A percentile compares a stretch with the other conserved stretches of the same genome.
Evolutionary conservation across 257 asterid species (phyloP).

Genomic region (Penstemon newberryi): DNA sequence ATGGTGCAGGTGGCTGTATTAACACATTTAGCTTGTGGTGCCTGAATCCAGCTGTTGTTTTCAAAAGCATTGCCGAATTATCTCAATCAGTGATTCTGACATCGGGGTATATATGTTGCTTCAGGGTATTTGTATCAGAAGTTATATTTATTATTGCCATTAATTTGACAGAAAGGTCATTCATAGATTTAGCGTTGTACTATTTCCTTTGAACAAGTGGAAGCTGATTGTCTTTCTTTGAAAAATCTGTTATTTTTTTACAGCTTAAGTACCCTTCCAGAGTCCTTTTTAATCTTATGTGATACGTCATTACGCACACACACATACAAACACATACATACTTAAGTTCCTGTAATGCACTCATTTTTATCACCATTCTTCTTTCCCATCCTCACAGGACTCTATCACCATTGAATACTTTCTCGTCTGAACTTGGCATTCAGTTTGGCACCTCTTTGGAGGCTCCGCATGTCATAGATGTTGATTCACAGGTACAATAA

Average conservation of each 20-base stretch:
- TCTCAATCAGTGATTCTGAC: constrained; percentile 93
- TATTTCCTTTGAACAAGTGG: constrained; percentile 16
- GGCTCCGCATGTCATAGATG: constrained; percentile 94
- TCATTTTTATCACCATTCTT: constrained; percentile 12
- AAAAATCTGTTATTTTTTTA: constrained; percentile 14
- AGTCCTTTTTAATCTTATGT: constrained; percentile 9
- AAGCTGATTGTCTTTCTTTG: constrained; percentile 15
- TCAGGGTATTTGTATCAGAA: constrained; percentile 14
- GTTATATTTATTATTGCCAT: constrained; percentile 9
- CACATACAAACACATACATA: not conserved
- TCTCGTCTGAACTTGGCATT: constrained; percentile 95
- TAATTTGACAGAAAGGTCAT: constrained; percentile 5
- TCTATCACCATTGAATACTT: constrained; percentile 80
- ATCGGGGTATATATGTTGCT: constrained; percentile 71
- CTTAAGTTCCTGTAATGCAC: not conserved
- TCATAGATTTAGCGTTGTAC: not conserved
- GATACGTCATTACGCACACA: not conserved
- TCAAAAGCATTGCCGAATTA: constrained; percentile 73
- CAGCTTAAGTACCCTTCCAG: constrained; percentile 15
- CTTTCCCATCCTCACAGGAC: constrained; percentile 54
- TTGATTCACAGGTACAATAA: constrained; percentile 71
- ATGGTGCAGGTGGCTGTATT: constrained; percentile 56
- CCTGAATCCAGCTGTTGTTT: constrained; percentile 93
- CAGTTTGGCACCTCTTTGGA: constrained; percentile 88
- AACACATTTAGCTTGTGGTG: constrained; percentile 80